A percentile compares a stretch with the other conserved stretches of the same genome.
phyloP scores from a whole-genome alignment of 495 filamentous ascomycete genomes.

The Sphaerosporella brunnea region DNA sequence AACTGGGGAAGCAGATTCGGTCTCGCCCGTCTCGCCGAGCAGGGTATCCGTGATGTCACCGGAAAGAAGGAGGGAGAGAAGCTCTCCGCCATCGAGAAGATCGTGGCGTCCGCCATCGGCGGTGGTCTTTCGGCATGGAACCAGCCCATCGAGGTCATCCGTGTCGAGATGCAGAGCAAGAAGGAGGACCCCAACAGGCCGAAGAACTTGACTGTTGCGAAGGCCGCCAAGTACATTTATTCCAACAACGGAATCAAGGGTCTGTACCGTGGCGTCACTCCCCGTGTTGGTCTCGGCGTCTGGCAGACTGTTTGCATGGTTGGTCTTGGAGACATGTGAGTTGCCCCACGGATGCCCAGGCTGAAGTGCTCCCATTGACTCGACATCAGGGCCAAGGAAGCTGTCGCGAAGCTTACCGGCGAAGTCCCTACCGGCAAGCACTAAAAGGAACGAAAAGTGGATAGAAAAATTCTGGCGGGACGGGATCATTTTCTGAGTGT shows the following conservation, averaged over 20 bases:
- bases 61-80: constrained; percentile 64
- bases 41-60: constrained; percentile 62
- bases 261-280: constrained; percentile 87
- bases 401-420: constrained; percentile 92
- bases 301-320: constrained; percentile 99
- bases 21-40: constrained; percentile 74
- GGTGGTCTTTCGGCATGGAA: constrained; percentile 96
- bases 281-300: constrained; percentile 82
- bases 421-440: constrained; percentile 93
- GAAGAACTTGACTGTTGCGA: constrained; percentile 93
- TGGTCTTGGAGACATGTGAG: constrained; percentile 95
- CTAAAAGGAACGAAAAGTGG: too few relatives aligned
- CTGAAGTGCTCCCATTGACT: constrained; percentile 2
- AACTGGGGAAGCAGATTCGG: constrained; percentile 98
- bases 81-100: constrained; percentile 68
- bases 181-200: constrained; percentile 91
- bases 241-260: constrained; percentile 71
- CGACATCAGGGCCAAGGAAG: constrained; percentile 74
- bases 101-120: constrained; percentile 68
- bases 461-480: too few relatives aligned
- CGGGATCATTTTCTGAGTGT: too few relatives aligned
- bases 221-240: constrained; percentile 88
- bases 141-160: constrained; percentile 98
- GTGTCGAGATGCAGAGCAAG: constrained; percentile 99
- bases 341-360: constrained; percentile 21